These are phyloP conservation scores for Podaxis pistillaris DNA, from an alignment of 768 basidiomycete genomes.

Conservation along the genomic window DNA sequence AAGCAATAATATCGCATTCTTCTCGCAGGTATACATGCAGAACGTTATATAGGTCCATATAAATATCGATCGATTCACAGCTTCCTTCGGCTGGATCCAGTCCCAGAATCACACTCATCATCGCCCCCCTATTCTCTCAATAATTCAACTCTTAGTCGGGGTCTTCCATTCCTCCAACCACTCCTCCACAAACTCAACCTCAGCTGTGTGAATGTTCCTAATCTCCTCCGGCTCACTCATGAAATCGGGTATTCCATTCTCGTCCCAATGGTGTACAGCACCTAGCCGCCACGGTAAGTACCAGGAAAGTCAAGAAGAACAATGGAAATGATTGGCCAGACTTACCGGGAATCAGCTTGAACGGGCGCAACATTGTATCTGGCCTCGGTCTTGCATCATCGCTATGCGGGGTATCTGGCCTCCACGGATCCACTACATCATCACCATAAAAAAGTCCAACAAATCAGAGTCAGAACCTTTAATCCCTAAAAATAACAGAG, in stretches of 20 bases:
- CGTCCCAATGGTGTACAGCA: constrained; percentile 73
- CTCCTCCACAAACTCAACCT: constrained; percentile 70
- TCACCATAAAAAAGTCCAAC: neutral
- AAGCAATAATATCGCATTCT: too few relatives aligned
- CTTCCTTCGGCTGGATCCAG: too few relatives aligned
- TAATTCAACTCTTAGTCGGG: constrained; percentile 20
- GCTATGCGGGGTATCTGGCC: constrained; percentile 82
- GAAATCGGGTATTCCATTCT: constrained; percentile 69
- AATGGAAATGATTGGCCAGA: constrained; percentile 7
- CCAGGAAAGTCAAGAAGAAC: neutral
- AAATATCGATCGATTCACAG: too few relatives aligned
- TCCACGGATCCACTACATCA: constrained; percentile 81
- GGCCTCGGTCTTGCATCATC: constrained; percentile 62
- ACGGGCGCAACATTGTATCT: constrained; percentile 75
- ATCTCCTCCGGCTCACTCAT: constrained; percentile 75
- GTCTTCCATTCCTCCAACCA: constrained; percentile 63
- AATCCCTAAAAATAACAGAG: too few relatives aligned
- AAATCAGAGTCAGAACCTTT: neutral
- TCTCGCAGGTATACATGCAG: too few relatives aligned
- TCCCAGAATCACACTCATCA: too few relatives aligned
- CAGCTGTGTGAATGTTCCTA: constrained; percentile 74
- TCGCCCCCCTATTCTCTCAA: too few relatives aligned
- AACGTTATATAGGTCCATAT: too few relatives aligned
- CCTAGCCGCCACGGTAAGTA: constrained; percentile 31
- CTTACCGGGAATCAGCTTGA: constrained; percentile 84